Base-by-base conservation (phyloP, 2,329 filamentous ascomycete genomes). In the Talaromyces piceae region DNA sequence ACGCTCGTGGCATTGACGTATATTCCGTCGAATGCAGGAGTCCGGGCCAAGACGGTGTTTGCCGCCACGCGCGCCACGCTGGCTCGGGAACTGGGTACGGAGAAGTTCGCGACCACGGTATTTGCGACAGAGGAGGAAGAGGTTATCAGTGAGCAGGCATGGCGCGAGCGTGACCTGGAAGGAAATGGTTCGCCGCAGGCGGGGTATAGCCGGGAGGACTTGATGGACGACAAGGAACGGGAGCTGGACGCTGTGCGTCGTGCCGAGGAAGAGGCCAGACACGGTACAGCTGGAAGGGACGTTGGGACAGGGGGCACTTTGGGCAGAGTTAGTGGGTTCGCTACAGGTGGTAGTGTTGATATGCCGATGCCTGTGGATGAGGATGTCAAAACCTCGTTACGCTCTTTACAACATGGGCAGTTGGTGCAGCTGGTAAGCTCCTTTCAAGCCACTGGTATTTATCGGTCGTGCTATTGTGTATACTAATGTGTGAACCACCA, bases 41-140 rank as follows among this genome's bases (percentile, higher is more conserved):
- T 84, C 31, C 77, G 82, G 30, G 75, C 81, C 54, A 85, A 85
- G 68, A 85, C 80, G 64, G 75, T 85, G 28, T 84, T 84, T 66
- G 82, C 82, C 13, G 77, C 76, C n/a, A 84, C 82, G 31, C 76
- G 81, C 3, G 67, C 81, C 27, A 82, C 80, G 1, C 69, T 85
- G 12, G 72, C 77, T 13, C 70, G 81, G 4, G 81, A 83, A 60
- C 69, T 85, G 22, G 82, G 82, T 41, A 73, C 74, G 45, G 81
- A 84, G 66, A 75, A 81, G 55, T 84, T 85, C 64, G 61, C 70
- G 4, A 74, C 78, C 47, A 79, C 72, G 3, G 61, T 84, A 49
- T 84, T 84, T 61, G 77, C 75, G 9, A 83, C 81, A 1, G 77
- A 80, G 57, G 72, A 76, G 33, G 74, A 75, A 13, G 82, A 85